Percentiles rank a stretch among this genome's conserved stretches.
Evolutionary conservation across 192 early-diverging fungal species (phyloP).

Genomic region (Mortierella alpina): DNA sequence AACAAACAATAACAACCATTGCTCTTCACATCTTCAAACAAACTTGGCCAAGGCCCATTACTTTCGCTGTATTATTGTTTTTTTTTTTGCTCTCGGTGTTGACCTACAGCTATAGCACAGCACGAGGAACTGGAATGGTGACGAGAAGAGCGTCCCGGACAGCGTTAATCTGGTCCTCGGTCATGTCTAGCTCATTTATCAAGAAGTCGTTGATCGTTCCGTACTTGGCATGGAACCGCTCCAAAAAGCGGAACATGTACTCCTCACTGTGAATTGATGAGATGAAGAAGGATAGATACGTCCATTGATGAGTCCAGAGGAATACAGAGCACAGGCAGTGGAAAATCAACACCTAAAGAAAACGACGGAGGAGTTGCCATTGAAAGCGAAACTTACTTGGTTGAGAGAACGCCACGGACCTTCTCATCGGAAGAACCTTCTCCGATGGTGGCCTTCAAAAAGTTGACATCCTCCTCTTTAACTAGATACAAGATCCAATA

Average conservation of each 20-base stretch:
- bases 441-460: conserved; percentile 40
- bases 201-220: conserved; percentile 63
- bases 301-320: neutral
- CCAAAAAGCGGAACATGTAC: conserved; percentile 48
- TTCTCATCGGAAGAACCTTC: conserved; percentile 22
- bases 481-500: conserved; percentile 4
- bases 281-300: neutral
- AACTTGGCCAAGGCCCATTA: too few relatives aligned
- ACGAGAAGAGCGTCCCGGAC: conserved; percentile 57
- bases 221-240: conserved; percentile 57
- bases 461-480: conserved; percentile 49
- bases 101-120: conserved; percentile 6
- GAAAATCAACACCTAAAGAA: neutral
- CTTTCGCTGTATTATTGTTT: too few relatives aligned
- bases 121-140: conserved; percentile 52
- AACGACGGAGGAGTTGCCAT: neutral
- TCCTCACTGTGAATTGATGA: conserved; percentile 19
- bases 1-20: too few relatives aligned
- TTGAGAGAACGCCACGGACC: conserved; percentile 42
- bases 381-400: conserved; percentile 20
- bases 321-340: neutral
- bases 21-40: too few relatives aligned
- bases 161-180: conserved; percentile 44
- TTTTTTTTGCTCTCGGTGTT: neutral
- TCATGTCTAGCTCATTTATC: conserved; percentile 51